Evolutionary conservation across 345 rosid genomes (phyloP).

Genomic region (Erysimum cheiranthoides): DNA sequence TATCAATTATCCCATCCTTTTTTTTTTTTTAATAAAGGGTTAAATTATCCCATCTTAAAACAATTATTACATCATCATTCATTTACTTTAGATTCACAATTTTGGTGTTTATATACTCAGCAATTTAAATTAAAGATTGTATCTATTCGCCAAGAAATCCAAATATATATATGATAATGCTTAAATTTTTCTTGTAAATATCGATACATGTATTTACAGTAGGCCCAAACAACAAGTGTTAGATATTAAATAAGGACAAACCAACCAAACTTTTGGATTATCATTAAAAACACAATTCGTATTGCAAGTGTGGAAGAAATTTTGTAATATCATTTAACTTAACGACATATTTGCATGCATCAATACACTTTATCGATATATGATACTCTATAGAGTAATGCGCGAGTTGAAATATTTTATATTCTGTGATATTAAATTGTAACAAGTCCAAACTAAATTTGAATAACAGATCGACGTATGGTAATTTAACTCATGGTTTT

Average conservation of each 20-base stretch:
- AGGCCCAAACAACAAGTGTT: slow-evolving; percentile 36
- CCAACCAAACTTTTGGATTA: slow-evolving; percentile 26
- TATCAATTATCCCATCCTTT: background rate
- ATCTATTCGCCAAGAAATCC: background rate
- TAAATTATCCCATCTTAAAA: background rate
- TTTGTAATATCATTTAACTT: slow-evolving; percentile 10
- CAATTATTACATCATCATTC: slow-evolving; percentile 11
- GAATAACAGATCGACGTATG: background rate
- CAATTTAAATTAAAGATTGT: background rate
- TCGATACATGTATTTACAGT: background rate
- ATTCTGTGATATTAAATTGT: background rate
- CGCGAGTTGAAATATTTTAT: slow-evolving; percentile 6
- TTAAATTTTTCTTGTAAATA: slow-evolving; percentile 1
- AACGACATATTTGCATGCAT: slow-evolving; percentile 41
- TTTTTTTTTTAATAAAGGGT: too few species aligned
- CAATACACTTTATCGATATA: slow-evolving; percentile 15
- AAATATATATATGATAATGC: slow-evolving; percentile 23
- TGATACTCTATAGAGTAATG: slow-evolving; percentile 13
- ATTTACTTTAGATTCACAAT: background rate
- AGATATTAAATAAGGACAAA: slow-evolving; percentile 13
- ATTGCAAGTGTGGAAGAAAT: slow-evolving; percentile 15
- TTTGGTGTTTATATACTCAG: background rate
- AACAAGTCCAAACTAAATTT: background rate
- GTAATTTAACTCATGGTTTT: background rate
- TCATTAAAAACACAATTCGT: slow-evolving; percentile 14